Evolutionary conservation across 202 grass and related monocot species (phyloP), one percentile per base, ranked within the genome.

Genomic region (Zoysia matrella): DNA sequence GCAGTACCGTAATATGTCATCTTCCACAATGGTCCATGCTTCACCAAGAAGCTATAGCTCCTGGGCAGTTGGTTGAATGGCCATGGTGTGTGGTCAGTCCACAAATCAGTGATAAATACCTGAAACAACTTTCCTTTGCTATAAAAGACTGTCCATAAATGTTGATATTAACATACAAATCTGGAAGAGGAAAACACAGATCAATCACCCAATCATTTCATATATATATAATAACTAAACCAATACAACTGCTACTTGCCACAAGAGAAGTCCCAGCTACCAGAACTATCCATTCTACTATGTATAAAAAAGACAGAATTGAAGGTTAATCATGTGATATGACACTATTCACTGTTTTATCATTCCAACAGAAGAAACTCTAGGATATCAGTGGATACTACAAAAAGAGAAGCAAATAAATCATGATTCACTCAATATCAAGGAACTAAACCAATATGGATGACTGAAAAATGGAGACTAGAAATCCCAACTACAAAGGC

Each of bases 21-120:
- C 81, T 90, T 99, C 96, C 93, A 99, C 71, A 99, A 84, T 22
- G 93, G 83, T 45, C 96, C 93, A 78, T 99, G 96, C 74, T 93
- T 99, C 75, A 99, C 96, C 78, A 99, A 91, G 79, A 99, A 99
- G 75, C 89, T 99, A 73, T 99, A 99, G 67, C 93, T 99, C 86
- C 96, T 95, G 0, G 96, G 96, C 69, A 99, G 82, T 85, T 99
- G 96, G 67, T 99, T 99, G 75, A 99, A 99, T 22, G 96, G 96
- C 96, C 96, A 99, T 7, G 96, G 96, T 3, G 96, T 99, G 67
- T 99, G 96, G 39, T 99, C 91, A 0, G 92, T 92, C 96, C 96
- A 99, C 67, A 99, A 89, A 85, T 99, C 96, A 18, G 91, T 99
- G 57, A 99, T 91, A 49, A 93, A 93, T 69, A 94, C 87, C 92